Conservation (phyloP, 2,329 filamentous ascomycete species). For the Alternaria brassicicola region DNA sequence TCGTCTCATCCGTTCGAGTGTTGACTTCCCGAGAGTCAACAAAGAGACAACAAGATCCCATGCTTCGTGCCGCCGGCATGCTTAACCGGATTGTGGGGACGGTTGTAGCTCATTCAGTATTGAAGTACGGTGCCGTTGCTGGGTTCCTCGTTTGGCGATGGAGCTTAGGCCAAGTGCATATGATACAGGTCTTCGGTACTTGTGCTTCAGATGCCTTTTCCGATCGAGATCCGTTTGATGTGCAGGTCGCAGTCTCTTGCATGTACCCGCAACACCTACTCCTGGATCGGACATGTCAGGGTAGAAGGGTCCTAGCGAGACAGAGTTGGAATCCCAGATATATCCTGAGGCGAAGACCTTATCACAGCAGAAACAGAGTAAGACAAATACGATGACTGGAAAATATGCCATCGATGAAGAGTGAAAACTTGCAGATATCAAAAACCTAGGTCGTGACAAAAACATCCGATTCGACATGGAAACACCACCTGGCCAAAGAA, state of each 20-base stretch:
- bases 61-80: not conserved
- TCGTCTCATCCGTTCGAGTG: constrained; percentile 6
- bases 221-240: constrained; percentile 4
- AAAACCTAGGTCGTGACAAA: not conserved
- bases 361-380: not conserved
- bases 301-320: not conserved
- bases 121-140: not conserved
- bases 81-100: not conserved
- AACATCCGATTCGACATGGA: not conserved
- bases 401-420: not conserved
- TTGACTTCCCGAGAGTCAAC: constrained; percentile 7
- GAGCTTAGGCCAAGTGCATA: not conserved
- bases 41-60: not conserved
- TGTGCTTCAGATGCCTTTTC: not conserved
- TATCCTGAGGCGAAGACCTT: not conserved
- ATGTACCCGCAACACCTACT: not conserved
- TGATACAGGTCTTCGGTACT: not conserved
- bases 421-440: not conserved
- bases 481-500: not conserved
- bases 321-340: not conserved
- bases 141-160: not conserved
- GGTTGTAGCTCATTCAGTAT: not conserved
- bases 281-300: not conserved
- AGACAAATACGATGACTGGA: not conserved
- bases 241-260: constrained; percentile 1